Percentiles rank a stretch among this genome's conserved stretches.
Evolutionary conservation across 257 asterid species (phyloP).

Genomic region (Penstemon eatonii): DNA sequence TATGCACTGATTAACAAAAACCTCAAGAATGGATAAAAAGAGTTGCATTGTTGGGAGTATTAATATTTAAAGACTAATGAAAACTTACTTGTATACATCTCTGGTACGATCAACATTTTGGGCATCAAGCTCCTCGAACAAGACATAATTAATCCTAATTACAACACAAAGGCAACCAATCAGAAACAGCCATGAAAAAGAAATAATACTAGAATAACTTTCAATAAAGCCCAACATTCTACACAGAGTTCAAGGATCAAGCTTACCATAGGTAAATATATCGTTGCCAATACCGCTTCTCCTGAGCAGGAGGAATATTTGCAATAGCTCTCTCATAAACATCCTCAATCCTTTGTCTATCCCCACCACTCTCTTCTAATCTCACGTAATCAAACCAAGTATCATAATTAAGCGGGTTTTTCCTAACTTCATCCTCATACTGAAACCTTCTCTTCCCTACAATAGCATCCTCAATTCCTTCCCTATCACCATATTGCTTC

Average conservation of each 20-base stretch:
- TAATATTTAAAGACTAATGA: neutral
- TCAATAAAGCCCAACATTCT: neutral
- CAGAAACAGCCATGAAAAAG: slow-evolving; percentile 15
- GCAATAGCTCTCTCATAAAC: slow-evolving; percentile 90
- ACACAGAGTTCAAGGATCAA: slow-evolving; percentile 4
- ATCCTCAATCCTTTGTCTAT: slow-evolving; percentile 65
- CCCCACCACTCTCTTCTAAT: slow-evolving; percentile 77
- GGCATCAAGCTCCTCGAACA: slow-evolving; percentile 91
- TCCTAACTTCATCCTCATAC: slow-evolving; percentile 85
- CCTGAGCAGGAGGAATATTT: slow-evolving; percentile 89
- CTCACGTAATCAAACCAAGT: slow-evolving; percentile 89
- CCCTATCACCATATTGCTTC: slow-evolving; percentile 88
- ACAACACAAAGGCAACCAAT: slow-evolving; percentile 27
- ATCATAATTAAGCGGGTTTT: slow-evolving; percentile 81
- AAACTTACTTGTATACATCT: slow-evolving; percentile 78
- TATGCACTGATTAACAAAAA: no score
- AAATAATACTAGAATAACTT: neutral
- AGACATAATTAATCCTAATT: slow-evolving; percentile 81
- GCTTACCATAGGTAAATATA: slow-evolving; percentile 87
- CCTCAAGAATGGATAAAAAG: no score
- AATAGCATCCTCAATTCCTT: slow-evolving; percentile 92
- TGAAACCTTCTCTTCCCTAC: slow-evolving; percentile 90
- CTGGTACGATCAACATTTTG: slow-evolving; percentile 77
- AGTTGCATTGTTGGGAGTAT: no score
- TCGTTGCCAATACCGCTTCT: slow-evolving; percentile 93